Conservation (phyloP, 306 rosid genomes). For the Senna tora region DNA sequence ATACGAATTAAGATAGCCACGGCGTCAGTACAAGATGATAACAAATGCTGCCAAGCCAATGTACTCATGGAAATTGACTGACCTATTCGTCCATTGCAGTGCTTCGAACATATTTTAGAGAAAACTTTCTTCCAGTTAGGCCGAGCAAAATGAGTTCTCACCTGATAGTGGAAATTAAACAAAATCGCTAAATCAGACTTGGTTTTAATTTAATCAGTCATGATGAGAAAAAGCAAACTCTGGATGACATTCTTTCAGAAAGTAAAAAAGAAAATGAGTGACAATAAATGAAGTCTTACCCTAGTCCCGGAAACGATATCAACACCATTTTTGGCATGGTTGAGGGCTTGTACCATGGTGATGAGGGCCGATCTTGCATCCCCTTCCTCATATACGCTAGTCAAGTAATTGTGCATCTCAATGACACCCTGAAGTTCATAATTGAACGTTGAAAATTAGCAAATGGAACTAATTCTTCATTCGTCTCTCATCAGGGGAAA, state of each 20-base stretch:
- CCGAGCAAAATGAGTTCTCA: slow-evolving; percentile 98
- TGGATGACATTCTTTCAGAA: background rate
- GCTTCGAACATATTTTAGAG: slow-evolving; percentile 89
- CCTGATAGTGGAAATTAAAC: slow-evolving; percentile 53
- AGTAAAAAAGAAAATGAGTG: slow-evolving; percentile 12
- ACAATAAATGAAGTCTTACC: slow-evolving; percentile 49
- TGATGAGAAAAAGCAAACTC: background rate
- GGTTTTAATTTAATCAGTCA: slow-evolving; percentile 22
- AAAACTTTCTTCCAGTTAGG: slow-evolving; percentile 99
- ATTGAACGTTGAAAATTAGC: slow-evolving; percentile 37
- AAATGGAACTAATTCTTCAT: slow-evolving; percentile 32
- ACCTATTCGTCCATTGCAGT: slow-evolving; percentile 88
- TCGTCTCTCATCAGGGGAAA: slow-evolving; percentile 29
- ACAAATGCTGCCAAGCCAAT: background rate
- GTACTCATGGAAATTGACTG: slow-evolving; percentile 36
- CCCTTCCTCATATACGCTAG: slow-evolving; percentile 98
- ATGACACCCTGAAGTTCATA: slow-evolving; percentile 82
- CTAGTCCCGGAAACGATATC: slow-evolving; percentile 97
- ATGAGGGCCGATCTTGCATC: slow-evolving; percentile 98
- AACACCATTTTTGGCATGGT: slow-evolving; percentile 98
- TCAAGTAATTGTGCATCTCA: slow-evolving; percentile 99
- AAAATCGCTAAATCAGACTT: background rate
- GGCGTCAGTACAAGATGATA: slow-evolving; percentile 27
- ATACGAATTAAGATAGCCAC: slow-evolving; percentile 36
- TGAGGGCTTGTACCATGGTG: slow-evolving; percentile 99